These are phyloP conservation scores for Ogataea corticis DNA, from an alignment of 805 yeast species.

Conservation along the genomic window DNA sequence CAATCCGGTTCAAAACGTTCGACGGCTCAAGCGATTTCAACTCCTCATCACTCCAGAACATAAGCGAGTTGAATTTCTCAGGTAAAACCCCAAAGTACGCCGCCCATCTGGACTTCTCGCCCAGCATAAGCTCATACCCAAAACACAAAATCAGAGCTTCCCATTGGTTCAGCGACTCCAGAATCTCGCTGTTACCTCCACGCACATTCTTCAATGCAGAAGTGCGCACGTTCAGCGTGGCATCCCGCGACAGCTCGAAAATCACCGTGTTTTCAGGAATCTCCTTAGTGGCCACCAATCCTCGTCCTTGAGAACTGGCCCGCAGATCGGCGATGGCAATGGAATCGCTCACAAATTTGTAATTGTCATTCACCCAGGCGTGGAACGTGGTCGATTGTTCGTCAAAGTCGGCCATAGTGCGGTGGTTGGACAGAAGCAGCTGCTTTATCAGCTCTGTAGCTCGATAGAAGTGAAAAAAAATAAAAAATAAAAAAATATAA, in stretches of 20 bases:
- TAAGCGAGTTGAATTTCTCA: slow-evolving; percentile 57
- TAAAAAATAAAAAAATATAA: not conserved
- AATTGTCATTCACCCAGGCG: slow-evolving; percentile 45
- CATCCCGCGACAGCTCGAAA: slow-evolving; percentile 65
- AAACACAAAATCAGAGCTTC: slow-evolving; percentile 70
- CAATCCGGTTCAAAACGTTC: slow-evolving; percentile 65
- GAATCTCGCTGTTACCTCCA: slow-evolving; percentile 35
- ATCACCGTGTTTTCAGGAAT: slow-evolving; percentile 63
- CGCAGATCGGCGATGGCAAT: slow-evolving; percentile 64
- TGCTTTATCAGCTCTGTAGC: too few relatives aligned
- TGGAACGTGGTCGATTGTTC: slow-evolving; percentile 42
- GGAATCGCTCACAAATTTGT: slow-evolving; percentile 53
- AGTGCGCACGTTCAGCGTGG: slow-evolving; percentile 60
- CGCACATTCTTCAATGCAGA: slow-evolving; percentile 42
- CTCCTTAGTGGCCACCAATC: slow-evolving; percentile 62
- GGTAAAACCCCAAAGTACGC: slow-evolving; percentile 78
- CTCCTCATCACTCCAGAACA: slow-evolving; percentile 78
- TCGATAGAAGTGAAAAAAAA: not conserved
- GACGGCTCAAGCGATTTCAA: slow-evolving; percentile 64
- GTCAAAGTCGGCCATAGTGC: slow-evolving; percentile 9
- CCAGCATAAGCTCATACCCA: slow-evolving; percentile 56
- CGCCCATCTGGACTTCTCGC: slow-evolving; percentile 58
- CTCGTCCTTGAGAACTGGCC: slow-evolving; percentile 67
- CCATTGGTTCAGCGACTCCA: slow-evolving; percentile 65
- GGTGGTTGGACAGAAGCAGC: too few relatives aligned